Base-by-base conservation (phyloP, 2,329 filamentous ascomycete genomes). In the Calonectria crousiana region DNA sequence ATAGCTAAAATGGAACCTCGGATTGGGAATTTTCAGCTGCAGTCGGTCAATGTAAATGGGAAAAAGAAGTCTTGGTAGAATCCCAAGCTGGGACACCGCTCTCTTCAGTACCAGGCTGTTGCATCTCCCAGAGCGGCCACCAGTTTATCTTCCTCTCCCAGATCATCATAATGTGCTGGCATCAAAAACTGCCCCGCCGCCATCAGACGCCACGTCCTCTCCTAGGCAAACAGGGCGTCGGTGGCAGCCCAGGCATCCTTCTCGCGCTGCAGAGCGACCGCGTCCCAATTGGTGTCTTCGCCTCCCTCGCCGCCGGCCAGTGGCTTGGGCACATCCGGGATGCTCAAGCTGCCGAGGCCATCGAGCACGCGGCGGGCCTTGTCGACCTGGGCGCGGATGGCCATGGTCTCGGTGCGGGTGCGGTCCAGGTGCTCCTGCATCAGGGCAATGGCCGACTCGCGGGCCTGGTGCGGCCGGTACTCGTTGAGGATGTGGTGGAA, bases 401-500 rank as follows among this genome's bases (percentile, higher is more conserved):
- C 91, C 41, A 91, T 88, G 1, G 95, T 95, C 85, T 98, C 95
- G 69, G 90, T 90, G 77, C 90, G 91, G 70, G 93, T 93, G 78
- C 88, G 89, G 78, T 95, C 92, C 36, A 98, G 86, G 81, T 96
- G 94, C 78, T 94, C 93, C 85, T 98, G 94, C 94, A 98, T 95
- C 87, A 96, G 91, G 78, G 93, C 86, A 38, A 98, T 98, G 72
- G 98, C 88, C 34, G 93, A 95, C 86, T 98, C 96, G 56, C 96
- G 88, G 30, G 96, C 95, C 86, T 98, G 96, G 83, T 98, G 96
- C 13, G 96, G 96, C 38, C 96, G 91, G 85, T 98, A 98, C 84
- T 98, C 93, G 84, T 99, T 99, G 77, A 98, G 92, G 69, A 98
- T 90, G 81, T 97, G 95, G 85, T 98, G 95, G 81, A 97, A 94